Evolutionary conservation across 768 basidiomycete species (phyloP), one percentile per base, ranked within the genome.

Genomic region (Sporobolomyces roseus): DNA sequence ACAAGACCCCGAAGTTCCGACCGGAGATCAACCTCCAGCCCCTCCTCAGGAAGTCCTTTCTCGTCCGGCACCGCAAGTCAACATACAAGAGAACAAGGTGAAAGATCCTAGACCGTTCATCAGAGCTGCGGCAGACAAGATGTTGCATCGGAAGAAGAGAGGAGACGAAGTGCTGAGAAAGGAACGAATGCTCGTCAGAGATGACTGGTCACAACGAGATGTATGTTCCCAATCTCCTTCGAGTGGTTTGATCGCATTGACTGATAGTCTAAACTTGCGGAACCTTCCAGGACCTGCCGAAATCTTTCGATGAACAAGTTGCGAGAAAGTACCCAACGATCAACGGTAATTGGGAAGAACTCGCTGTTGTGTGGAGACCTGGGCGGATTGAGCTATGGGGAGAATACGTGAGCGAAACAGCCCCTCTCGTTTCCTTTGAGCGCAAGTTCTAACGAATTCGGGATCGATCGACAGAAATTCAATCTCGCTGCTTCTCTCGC

Each of bases 131-230:
- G 77, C 74, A 27, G 74, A 74, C n/a, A 78, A 43, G 35, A 64
- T n/a, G 56, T 64, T 21, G 56, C 66, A 36, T 49, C 61, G 63
- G n/a, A 55, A 73, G 36, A 69, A 74, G 45, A 45, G 60, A 2
- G 62, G 75, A 78, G 85, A 83, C 21, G 84, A 87, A 41, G 81
- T 87, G 14, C 78, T 89, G n/a, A 82, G 92, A 80, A 81, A 88
- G 83, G 93, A 94, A 79, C 84, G 93, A 68, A 93, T 96, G 91
- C 83, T 93, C 9, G 87, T 96, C 33, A 82, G 87, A 64, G 83
- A 89, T 2, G 85, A 84, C 50, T 86, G 88, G 77, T 86, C 85
- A 17, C 83, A 41, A 29, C 32, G 71, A 21, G 66, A 72, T 30
- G 83, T 65, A 80, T 80, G 58, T 69, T 4, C 4, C 19, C 32